Percentiles rank a stretch among this genome's conserved stretches.
These are phyloP conservation scores for Hamigera avellanea DNA, from an alignment of 495 filamentous ascomycete genomes.

Conservation along the genomic window DNA sequence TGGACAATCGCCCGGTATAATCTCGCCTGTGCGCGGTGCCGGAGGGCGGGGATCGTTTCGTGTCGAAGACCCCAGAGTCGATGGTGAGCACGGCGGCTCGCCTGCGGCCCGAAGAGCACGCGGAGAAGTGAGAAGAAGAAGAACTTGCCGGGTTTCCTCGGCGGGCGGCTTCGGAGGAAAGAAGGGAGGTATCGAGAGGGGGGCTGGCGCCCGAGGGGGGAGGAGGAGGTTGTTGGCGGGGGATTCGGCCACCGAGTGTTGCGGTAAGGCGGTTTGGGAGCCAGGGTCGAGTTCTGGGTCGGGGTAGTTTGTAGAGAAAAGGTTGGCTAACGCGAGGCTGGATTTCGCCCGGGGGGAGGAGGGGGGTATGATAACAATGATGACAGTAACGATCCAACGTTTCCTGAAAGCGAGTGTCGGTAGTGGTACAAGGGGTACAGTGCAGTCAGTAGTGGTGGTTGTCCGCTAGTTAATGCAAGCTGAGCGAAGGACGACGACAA, in stretches of 20 bases:
- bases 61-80: slow-evolving; percentile 55
- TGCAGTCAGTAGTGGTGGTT: too few relatives aligned
- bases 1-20: slow-evolving; percentile 63
- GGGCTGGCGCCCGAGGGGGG: slow-evolving; percentile 10
- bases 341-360: too few relatives aligned
- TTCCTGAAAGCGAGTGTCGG: too few relatives aligned
- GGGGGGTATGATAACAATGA: too few relatives aligned
- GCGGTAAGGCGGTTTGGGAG: slow-evolving; percentile 26
- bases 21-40: slow-evolving; percentile 56
- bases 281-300: slow-evolving; percentile 28
- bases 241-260: slow-evolving; percentile 18
- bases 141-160: slow-evolving; percentile 10
- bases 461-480: too few relatives aligned
- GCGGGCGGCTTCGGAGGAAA: slow-evolving; percentile 11
- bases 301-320: too few relatives aligned
- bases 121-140: slow-evolving; percentile 19
- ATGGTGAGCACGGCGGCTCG: slow-evolving; percentile 47
- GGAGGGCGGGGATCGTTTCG: slow-evolving; percentile 61
- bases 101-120: slow-evolving; percentile 44
- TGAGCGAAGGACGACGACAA: too few relatives aligned
- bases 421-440: too few relatives aligned
- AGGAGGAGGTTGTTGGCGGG: slow-evolving; percentile 11
- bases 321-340: too few relatives aligned
- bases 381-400: too few relatives aligned
- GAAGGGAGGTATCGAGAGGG: slow-evolving; percentile 9